Evolutionary conservation across 495 filamentous ascomycete species (phyloP).

Genomic region (Clohesyomyces aquaticus): DNA sequence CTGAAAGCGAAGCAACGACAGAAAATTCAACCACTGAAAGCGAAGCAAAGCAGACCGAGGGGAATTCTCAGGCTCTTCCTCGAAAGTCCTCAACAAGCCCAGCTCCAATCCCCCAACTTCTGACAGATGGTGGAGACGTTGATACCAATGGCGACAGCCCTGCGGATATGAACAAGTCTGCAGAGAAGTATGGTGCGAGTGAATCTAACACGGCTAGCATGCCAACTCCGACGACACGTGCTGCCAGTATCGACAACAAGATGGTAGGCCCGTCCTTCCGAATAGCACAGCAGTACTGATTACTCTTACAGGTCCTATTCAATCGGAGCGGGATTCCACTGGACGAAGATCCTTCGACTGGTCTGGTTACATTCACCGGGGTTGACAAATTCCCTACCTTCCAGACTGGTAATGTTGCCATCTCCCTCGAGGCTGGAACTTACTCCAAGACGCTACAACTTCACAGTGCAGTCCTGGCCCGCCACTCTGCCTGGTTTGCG

Average conservation of each 20-base stretch:
- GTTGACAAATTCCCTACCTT: constrained; percentile 20
- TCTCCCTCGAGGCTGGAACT: not conserved
- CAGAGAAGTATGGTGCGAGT: too few relatives aligned
- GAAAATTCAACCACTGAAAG: not conserved
- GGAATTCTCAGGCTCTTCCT: not conserved
- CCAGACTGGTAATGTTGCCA: constrained; percentile 10
- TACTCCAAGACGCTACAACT: constrained; percentile 11
- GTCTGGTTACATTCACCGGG: not conserved
- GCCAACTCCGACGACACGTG: not conserved
- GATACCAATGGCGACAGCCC: not conserved
- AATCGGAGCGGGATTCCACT: too few relatives aligned
- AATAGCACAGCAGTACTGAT: too few relatives aligned
- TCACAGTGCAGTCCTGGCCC: constrained; percentile 25
- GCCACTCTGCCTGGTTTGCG: constrained; percentile 25
- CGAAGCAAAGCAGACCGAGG: too few relatives aligned
- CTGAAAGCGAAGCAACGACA: too few relatives aligned
- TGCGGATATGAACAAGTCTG: too few relatives aligned
- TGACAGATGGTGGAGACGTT: not conserved
- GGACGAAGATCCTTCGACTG: not conserved
- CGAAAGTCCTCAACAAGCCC: too few relatives aligned
- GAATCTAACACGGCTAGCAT: not conserved
- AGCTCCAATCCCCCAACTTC: too few relatives aligned
- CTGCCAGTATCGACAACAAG: not conserved
- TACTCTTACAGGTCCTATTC: too few relatives aligned
- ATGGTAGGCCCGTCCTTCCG: not conserved